Conservation (phyloP, 2,329 filamentous ascomycete genomes). For the Fusarium incarnatum region DNA sequence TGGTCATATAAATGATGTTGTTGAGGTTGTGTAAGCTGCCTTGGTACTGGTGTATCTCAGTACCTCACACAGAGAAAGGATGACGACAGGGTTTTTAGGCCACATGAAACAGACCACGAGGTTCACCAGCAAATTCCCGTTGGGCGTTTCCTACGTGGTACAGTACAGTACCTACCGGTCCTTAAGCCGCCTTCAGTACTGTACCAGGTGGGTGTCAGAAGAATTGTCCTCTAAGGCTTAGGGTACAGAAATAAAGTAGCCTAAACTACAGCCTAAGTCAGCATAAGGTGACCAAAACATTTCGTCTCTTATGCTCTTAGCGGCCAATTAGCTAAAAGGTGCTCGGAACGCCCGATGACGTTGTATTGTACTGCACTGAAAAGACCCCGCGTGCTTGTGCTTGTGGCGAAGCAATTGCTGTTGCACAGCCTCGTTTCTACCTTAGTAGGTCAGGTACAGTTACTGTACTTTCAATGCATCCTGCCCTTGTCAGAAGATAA, state of each 20-base stretch:
- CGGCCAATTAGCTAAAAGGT: background rate
- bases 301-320: too few relatives aligned
- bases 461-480: background rate
- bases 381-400: slow-evolving; percentile 23
- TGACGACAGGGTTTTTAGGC: slow-evolving; percentile 1
- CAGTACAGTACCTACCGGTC: background rate
- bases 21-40: background rate
- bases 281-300: too few relatives aligned
- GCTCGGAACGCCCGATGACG: slow-evolving; percentile 22
- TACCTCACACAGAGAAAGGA: background rate
- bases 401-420: slow-evolving; percentile 25
- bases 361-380: background rate
- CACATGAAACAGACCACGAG: slow-evolving; percentile 5
- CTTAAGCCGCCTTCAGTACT: slow-evolving; percentile 6
- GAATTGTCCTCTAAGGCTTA: too few relatives aligned
- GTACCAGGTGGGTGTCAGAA: too few relatives aligned
- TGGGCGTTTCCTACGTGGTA: slow-evolving; percentile 8
- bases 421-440: slow-evolving; percentile 29
- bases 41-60: background rate
- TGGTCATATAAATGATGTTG: background rate
- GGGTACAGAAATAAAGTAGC: too few relatives aligned
- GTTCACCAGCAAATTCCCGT: background rate
- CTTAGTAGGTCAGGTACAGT: background rate
- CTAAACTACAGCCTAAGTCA: too few relatives aligned
- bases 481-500: background rate